phyloP scores from a whole-genome alignment of 805 yeast genomes.

The Myxozyma lipomycoides region DNA sequence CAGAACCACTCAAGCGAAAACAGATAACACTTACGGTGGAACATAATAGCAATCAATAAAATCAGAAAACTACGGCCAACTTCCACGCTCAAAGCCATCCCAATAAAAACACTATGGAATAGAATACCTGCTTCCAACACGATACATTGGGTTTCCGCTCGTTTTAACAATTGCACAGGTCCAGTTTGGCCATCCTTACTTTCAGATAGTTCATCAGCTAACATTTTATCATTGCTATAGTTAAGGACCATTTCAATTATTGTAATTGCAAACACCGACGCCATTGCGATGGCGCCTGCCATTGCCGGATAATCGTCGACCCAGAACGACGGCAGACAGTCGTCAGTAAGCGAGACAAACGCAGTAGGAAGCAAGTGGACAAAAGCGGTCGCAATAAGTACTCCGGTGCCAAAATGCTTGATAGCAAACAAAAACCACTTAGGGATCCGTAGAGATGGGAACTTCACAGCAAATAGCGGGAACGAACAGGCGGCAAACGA shows the following conservation, averaged over 20 bases:
- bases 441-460: constrained; percentile 7
- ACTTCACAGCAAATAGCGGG: constrained; percentile 9
- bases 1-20: too few species aligned
- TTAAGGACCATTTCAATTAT: neutral
- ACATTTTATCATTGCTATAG: neutral
- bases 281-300: constrained; percentile 1
- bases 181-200: too few species aligned
- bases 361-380: constrained; percentile 71
- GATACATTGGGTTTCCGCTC: too few species aligned
- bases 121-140: too few species aligned
- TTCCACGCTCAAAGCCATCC: too few species aligned
- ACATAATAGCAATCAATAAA: too few species aligned
- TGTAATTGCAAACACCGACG: neutral
- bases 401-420: constrained; percentile 77
- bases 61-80: too few species aligned
- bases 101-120: too few species aligned
- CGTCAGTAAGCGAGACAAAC: constrained; percentile 48
- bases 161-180: too few species aligned
- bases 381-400: constrained; percentile 73
- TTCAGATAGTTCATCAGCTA: too few species aligned
- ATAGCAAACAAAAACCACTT: constrained; percentile 43
- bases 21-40: too few species aligned
- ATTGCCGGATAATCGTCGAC: constrained; percentile 53
- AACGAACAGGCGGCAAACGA: constrained; percentile 5
- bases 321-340: constrained; percentile 54